A percentile compares a stretch with the other conserved stretches of the same genome.
Evolutionary conservation across 495 filamentous ascomycete genomes (phyloP).

Genomic region (Talaromyces ruber): DNA sequence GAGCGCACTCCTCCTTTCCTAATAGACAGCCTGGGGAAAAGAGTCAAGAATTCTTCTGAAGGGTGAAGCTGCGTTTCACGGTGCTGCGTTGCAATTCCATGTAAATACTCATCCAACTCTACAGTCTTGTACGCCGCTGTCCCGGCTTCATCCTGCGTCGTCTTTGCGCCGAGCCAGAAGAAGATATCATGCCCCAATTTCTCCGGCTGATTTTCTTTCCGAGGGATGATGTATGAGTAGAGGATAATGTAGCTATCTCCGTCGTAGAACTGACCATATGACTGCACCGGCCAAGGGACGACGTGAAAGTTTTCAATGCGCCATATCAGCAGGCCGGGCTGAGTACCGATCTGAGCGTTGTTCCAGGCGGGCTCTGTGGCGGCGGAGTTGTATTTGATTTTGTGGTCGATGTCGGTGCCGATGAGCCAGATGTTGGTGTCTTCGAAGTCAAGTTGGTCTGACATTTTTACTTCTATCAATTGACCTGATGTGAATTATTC

Average conservation of each 20-base stretch:
- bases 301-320: constrained; percentile 56
- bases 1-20: constrained; percentile 49
- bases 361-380: constrained; percentile 55
- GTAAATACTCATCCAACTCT: constrained; percentile 55
- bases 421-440: constrained; percentile 57
- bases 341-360: constrained; percentile 35
- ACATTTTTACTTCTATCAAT: background rate
- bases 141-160: constrained; percentile 54
- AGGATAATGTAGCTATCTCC: constrained; percentile 58
- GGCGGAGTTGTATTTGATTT: constrained; percentile 54
- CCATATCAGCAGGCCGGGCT: constrained; percentile 47
- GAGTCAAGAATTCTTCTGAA: constrained; percentile 45
- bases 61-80: constrained; percentile 47
- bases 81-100: constrained; percentile 49
- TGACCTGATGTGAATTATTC: background rate
- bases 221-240: constrained; percentile 27
- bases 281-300: constrained; percentile 45
- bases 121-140: constrained; percentile 60
- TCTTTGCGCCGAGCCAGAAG: constrained; percentile 54
- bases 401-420: constrained; percentile 49
- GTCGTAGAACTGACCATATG: constrained; percentile 48
- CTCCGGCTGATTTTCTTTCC: constrained; percentile 28
- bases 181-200: constrained; percentile 49
- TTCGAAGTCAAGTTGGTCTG: constrained; percentile 45
- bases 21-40: constrained; percentile 49